phyloP scores from a whole-genome alignment of 2,329 filamentous ascomycete species.

The Colletotrichum filicis region DNA sequence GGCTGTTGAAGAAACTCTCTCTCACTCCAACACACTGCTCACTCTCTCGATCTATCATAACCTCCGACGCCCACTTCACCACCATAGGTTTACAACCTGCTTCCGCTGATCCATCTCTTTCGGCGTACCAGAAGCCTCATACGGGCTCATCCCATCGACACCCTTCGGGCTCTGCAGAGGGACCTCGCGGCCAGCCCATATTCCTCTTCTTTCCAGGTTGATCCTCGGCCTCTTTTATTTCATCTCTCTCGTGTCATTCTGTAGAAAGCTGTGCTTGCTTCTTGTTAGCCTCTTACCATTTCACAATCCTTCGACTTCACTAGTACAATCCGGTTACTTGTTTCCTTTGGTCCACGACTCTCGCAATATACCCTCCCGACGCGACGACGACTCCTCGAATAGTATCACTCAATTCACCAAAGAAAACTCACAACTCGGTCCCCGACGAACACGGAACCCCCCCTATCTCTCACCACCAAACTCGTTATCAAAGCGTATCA shows the following conservation, averaged over 20 bases:
- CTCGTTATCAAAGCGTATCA: constrained; percentile 24
- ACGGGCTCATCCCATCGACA: constrained; percentile 24
- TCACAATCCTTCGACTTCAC: constrained; percentile 10
- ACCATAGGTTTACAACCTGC: constrained; percentile 8
- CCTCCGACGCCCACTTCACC: neutral
- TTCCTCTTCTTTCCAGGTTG: constrained; percentile 66
- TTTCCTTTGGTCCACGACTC: constrained; percentile 35
- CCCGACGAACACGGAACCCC: constrained; percentile 23
- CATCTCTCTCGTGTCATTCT: constrained; percentile 35
- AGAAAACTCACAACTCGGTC: constrained; percentile 5
- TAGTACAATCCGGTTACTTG: constrained; percentile 18
- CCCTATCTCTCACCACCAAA: constrained; percentile 6
- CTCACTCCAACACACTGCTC: constrained; percentile 15
- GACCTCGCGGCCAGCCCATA: constrained; percentile 36
- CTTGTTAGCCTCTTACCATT: constrained; percentile 19
- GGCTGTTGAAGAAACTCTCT: constrained; percentile 35
- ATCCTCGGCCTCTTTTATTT: constrained; percentile 62
- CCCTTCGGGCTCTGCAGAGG: constrained; percentile 36
- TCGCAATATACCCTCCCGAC: constrained; percentile 33
- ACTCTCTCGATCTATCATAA: constrained; percentile 31
- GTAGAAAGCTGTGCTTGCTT: constrained; percentile 36
- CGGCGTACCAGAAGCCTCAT: constrained; percentile 12
- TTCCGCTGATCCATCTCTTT: constrained; percentile 16
- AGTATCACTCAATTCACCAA: constrained; percentile 21
- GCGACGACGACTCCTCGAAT: constrained; percentile 31